Percentiles rank a stretch among this genome's conserved stretches.
These are phyloP conservation scores for Vigna mungo DNA, from an alignment of 306 rosid species.

Conservation along the genomic window DNA sequence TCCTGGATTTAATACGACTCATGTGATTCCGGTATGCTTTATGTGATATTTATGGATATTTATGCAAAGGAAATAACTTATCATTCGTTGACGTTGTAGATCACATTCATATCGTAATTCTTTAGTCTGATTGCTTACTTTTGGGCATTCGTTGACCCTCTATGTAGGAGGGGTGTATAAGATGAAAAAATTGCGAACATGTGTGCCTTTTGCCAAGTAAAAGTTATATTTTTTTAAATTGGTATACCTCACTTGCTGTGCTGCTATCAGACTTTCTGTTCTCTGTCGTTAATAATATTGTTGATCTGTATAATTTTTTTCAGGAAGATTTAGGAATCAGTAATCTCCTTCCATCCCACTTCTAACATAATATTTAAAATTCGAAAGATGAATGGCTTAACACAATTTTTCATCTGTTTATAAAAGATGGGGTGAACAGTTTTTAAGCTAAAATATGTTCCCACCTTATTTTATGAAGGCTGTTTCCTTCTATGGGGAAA, in stretches of 20 bases:
- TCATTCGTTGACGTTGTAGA: not conserved
- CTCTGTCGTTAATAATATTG: conserved; percentile 12
- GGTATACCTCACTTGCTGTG: not conserved
- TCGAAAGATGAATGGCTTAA: not conserved
- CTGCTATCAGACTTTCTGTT: conserved; percentile 1
- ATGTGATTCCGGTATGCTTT: conserved; percentile 90
- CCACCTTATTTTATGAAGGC: conserved; percentile 10
- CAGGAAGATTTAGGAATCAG: conserved; percentile 12
- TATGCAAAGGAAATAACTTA: conserved; percentile 13
- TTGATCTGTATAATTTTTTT: conserved; percentile 22
- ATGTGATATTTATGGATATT: conserved; percentile 21
- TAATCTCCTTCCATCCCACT: conserved; percentile 4
- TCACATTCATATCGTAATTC: not conserved
- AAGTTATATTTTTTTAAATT: not conserved
- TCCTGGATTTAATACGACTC: conserved; percentile 91
- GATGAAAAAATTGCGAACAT: not conserved
- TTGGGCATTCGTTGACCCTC: not conserved
- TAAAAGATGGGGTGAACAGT: conserved; percentile 2
- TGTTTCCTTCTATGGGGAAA: not conserved
- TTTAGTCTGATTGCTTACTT: not conserved
- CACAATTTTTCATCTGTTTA: conserved; percentile 13
- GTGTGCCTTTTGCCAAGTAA: conserved; percentile 19
- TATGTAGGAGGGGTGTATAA: not conserved
- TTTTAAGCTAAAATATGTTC: conserved; percentile 4
- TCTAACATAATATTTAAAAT: conserved; percentile 1